Evolutionary conservation across 164 flowering plant species (phyloP).

Genomic region (Cinnamomum micranthum): DNA sequence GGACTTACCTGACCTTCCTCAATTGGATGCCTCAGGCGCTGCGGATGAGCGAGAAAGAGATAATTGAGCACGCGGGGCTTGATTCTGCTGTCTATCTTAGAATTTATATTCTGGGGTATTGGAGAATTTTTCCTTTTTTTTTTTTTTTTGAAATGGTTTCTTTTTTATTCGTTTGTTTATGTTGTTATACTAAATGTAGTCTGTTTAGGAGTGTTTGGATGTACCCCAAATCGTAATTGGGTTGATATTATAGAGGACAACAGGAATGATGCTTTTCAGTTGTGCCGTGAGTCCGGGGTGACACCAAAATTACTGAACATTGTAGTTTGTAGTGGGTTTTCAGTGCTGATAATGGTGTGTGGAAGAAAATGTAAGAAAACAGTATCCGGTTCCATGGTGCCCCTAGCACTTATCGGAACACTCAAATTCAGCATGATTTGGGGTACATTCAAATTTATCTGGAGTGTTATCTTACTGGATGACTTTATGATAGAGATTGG

Average conservation of each 20-base stretch:
- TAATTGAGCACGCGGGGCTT: constrained; percentile 85
- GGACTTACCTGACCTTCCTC: constrained; percentile 72
- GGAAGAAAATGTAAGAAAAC: neutral
- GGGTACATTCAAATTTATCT: neutral
- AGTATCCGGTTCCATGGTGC: neutral
- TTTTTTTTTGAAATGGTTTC: neutral
- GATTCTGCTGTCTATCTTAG: constrained; percentile 91
- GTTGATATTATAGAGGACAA: too few relatives aligned
- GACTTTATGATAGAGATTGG: neutral
- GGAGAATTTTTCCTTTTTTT: neutral
- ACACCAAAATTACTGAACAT: too few relatives aligned
- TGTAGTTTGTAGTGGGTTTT: neutral
- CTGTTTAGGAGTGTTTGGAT: neutral
- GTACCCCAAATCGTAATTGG: neutral
- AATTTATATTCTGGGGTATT: constrained; percentile 83
- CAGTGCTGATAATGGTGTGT: neutral
- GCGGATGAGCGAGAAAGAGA: constrained; percentile 64
- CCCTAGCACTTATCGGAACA: neutral
- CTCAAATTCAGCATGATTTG: neutral
- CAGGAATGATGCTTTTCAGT: neutral
- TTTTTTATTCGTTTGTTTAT: neutral
- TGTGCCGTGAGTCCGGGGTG: neutral
- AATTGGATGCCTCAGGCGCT: constrained; percentile 97
- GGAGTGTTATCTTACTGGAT: neutral
- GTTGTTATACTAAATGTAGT: neutral